Evolutionary conservation across 1,139 yeast species (phyloP), one percentile per base, ranked within the genome.

Genomic region (Pichia sp.): DNA sequence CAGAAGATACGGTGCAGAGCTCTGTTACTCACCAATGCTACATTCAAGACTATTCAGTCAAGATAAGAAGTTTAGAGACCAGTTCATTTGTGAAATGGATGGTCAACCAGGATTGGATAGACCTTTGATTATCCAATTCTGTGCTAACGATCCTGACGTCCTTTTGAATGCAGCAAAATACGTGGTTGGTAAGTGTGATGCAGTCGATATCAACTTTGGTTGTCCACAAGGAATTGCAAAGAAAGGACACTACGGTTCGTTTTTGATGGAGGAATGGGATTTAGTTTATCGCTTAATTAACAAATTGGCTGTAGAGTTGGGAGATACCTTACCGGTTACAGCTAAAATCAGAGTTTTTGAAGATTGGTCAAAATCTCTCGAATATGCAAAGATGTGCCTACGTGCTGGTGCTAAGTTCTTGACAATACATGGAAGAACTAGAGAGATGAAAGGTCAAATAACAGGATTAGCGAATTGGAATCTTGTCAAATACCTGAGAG

Each of bases 171-270:
- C 96, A 1, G 96, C 96, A 1, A 69, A 72, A 46, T 61, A 67
- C n/a, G 91, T 87, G 4, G 83, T 79, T 48, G 83, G 79, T 39
- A 70, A 74, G 47, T 88, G 96, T 60, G 98, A 91, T 63, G 98
- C 97, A 0, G 94, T 91, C 13, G 99, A 91, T 60, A 68, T 91
- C 47, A 91, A 91, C 53, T 66, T 93, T 42, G 99, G 99, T 0
- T 93, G 98, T 57, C 98, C 98, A 0, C 98, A 93, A 60, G 96
- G 96, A 1, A 93, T 93, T 42, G 99, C 98, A 0, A 74, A 72
- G 45, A 84, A 86, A 58, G 99, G 99, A 1, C 81, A 84, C 48
- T 93, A 93, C 55, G 98, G 99, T 1, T 80, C 98, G 0, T 93
- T 87, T 51, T 63, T 93, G 36, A 91, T 88, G 96, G 98, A 93